A percentile compares a stretch with the other conserved stretches of the same genome.
These are phyloP conservation scores for Xerocomus amazonicus DNA, from an alignment of 1,284 basidiomycete species.

Conservation along the genomic window DNA sequence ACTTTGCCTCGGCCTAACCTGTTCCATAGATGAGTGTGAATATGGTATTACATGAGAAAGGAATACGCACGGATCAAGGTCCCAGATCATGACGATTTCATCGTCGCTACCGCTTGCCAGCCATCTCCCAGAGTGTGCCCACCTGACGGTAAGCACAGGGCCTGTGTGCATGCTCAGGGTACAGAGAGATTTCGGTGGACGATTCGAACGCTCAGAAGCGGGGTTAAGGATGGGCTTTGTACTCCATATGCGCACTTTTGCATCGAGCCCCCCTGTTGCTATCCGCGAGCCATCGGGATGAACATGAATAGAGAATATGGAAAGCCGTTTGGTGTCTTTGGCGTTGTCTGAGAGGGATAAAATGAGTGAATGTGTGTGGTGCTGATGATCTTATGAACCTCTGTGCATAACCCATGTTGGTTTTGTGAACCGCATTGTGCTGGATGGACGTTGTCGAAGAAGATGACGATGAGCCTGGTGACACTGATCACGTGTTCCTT, in stretches of 20 bases:
- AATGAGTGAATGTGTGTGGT: neutral
- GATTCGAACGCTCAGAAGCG: constrained; percentile 68
- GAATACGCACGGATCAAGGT: constrained; percentile 82
- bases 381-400: constrained; percentile 22
- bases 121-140: constrained; percentile 93
- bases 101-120: constrained; percentile 97
- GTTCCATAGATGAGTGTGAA: constrained; percentile 4
- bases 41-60: neutral
- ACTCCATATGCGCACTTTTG: constrained; percentile 96
- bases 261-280: constrained; percentile 93
- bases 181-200: constrained; percentile 83
- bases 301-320: constrained; percentile 91
- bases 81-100: constrained; percentile 95
- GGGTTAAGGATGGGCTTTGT: constrained; percentile 87
- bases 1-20: constrained; percentile 81
- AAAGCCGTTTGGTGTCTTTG: constrained; percentile 62
- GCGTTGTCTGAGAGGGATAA: constrained; percentile 22
- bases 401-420: constrained; percentile 55
- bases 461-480: neutral
- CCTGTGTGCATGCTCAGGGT: constrained; percentile 94
- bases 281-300: constrained; percentile 96
- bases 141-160: constrained; percentile 90
- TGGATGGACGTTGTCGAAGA: neutral
- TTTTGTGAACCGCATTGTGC: constrained; percentile 52
- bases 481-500: constrained; percentile 8